Evolutionary conservation across 2,329 filamentous ascomycete genomes (phyloP).

Genomic region (Colletotrichum sojae): DNA sequence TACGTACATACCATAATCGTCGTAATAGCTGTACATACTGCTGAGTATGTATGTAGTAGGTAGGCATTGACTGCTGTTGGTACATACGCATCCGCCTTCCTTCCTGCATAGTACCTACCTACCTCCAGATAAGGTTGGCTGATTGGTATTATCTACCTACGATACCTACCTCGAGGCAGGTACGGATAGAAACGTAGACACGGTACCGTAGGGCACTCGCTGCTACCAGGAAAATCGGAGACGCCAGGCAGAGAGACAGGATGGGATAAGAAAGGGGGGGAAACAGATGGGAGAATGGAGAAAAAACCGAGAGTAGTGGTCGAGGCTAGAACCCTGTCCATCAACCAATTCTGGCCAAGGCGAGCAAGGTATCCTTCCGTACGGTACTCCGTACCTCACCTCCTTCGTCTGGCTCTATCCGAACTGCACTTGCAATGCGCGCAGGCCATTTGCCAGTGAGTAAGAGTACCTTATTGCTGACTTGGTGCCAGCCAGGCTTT

Average conservation of each 20-base stretch:
- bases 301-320: slow-evolving; percentile 13
- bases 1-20: too few relatives aligned
- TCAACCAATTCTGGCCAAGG: background rate
- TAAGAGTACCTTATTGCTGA: slow-evolving; percentile 25
- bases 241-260: slow-evolving; percentile 17
- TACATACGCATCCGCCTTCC: too few relatives aligned
- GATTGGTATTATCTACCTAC: too few relatives aligned
- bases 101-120: too few relatives aligned
- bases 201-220: background rate
- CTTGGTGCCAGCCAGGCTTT: slow-evolving; percentile 14
- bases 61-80: too few relatives aligned
- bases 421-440: background rate
- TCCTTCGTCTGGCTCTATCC: slow-evolving; percentile 5
- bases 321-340: slow-evolving; percentile 34
- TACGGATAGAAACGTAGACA: background rate
- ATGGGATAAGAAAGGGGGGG: slow-evolving; percentile 10
- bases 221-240: background rate
- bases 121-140: too few relatives aligned
- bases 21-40: too few relatives aligned
- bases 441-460: slow-evolving; percentile 22
- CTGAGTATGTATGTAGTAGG: background rate
- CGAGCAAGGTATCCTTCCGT: background rate
- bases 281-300: background rate
- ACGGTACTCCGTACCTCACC: background rate
- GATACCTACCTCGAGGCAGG: background rate